These are phyloP conservation scores for Candida sphagnicola DNA, from an alignment of 805 yeast genomes.

Conservation along the genomic window DNA sequence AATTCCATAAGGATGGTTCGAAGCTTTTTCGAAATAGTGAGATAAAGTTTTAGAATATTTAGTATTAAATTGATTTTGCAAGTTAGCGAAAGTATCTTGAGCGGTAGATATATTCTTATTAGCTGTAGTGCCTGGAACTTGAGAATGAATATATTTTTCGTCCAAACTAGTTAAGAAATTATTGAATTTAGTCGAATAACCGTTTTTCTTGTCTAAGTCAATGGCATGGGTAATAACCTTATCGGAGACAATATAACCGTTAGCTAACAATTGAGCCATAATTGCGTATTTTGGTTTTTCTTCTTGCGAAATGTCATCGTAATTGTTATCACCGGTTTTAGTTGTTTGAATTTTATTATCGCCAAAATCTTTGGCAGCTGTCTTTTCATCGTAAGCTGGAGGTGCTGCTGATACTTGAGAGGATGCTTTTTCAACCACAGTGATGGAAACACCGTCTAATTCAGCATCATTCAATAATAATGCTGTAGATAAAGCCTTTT, in stretches of 20 bases:
- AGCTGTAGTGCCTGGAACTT: slow-evolving; percentile 45
- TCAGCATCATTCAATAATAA: slow-evolving; percentile 69
- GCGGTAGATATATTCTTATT: slow-evolving; percentile 31
- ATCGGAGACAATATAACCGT: slow-evolving; percentile 71
- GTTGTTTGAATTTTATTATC: slow-evolving; percentile 18
- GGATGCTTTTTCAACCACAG: slow-evolving; percentile 33
- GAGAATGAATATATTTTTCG: slow-evolving; percentile 52
- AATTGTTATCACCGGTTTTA: slow-evolving; percentile 22
- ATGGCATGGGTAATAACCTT: slow-evolving; percentile 56
- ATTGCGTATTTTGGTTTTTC: slow-evolving; percentile 73
- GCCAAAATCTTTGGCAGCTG: slow-evolving; percentile 1
- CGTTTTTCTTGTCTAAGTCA: slow-evolving; percentile 61
- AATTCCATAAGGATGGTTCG: slow-evolving; percentile 48
- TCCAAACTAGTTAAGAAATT: slow-evolving; percentile 54
- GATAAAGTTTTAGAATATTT: slow-evolving; percentile 2
- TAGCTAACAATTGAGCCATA: slow-evolving; percentile 69
- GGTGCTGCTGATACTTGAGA: slow-evolving; percentile 13
- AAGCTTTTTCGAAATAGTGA: slow-evolving; percentile 45
- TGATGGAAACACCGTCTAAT: slow-evolving; percentile 54
- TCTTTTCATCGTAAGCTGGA: slow-evolving; percentile 9
- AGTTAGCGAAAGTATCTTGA: slow-evolving; percentile 37
- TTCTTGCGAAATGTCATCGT: slow-evolving; percentile 63
- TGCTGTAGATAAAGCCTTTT: slow-evolving; percentile 68
- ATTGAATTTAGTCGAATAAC: slow-evolving; percentile 54
- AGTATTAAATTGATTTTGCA: not conserved